These are phyloP conservation scores for Phytopythium aichiense DNA, from an alignment of 352 stramenopile species.

Conservation along the genomic window DNA sequence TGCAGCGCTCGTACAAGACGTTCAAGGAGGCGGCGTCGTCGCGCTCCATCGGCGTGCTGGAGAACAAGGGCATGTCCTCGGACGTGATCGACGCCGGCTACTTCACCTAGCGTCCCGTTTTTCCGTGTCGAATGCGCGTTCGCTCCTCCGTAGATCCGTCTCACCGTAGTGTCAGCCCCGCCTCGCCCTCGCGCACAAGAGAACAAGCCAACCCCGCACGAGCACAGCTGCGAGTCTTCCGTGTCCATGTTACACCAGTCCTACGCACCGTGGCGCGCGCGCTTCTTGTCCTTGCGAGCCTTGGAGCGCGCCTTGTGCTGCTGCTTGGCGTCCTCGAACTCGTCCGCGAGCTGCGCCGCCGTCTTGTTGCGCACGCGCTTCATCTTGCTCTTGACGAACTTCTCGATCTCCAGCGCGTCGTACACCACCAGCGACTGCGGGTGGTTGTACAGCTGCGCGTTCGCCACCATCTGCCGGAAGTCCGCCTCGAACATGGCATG, in stretches of 20 bases:
- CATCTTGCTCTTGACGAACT: conserved; percentile 77
- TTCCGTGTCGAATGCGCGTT: conserved; percentile 8
- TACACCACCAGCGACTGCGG: conserved; percentile 77
- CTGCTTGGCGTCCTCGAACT: conserved; percentile 76
- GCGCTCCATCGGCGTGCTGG: conserved; percentile 58
- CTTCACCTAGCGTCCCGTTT: conserved; percentile 55
- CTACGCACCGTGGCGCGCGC: conserved; percentile 35
- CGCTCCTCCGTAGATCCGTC: background rate
- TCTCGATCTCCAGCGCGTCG: conserved; percentile 83
- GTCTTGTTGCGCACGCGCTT: conserved; percentile 62
- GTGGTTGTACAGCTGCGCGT: conserved; percentile 87
- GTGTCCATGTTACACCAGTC: background rate
- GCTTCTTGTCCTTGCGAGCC: conserved; percentile 78
- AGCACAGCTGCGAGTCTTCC: background rate
- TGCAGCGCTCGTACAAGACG: conserved; percentile 78
- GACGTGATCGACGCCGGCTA: conserved; percentile 85
- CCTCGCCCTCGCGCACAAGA: background rate
- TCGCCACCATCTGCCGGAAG: conserved; percentile 82
- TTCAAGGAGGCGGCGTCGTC: conserved; percentile 78
- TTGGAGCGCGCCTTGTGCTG: conserved; percentile 76
- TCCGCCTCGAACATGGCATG: conserved; percentile 75
- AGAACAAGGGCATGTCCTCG: conserved; percentile 61
- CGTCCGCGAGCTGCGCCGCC: conserved; percentile 44
- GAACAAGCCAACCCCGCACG: background rate
- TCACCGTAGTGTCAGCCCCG: background rate